Conservation (phyloP, 768 basidiomycete genomes). For the Gymnopilus dilepis region DNA sequence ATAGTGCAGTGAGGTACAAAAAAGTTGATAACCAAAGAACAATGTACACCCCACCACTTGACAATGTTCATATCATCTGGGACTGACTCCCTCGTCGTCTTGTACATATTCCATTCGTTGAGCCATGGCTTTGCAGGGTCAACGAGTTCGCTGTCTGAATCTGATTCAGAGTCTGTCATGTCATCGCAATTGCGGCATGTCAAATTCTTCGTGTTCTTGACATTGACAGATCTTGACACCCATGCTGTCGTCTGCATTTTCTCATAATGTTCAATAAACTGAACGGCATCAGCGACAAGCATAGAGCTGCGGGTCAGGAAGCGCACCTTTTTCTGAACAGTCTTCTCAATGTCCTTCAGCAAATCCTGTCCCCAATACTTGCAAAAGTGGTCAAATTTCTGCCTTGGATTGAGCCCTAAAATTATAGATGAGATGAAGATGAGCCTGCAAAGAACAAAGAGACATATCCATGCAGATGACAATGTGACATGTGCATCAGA, state of each 20-base stretch:
- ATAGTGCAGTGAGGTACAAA: not conserved
- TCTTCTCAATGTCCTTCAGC: not conserved
- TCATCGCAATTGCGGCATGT: not conserved
- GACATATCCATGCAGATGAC: conserved; percentile 30
- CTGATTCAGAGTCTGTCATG: conserved; percentile 5
- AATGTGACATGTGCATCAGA: conserved; percentile 35
- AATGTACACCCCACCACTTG: conserved; percentile 41
- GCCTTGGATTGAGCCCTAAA: conserved; percentile 7
- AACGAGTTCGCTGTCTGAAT: not conserved
- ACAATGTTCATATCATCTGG: conserved; percentile 26
- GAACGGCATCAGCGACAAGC: not conserved
- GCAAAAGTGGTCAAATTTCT: conserved; percentile 17
- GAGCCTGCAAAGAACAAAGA: not conserved
- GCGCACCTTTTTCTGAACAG: conserved; percentile 16
- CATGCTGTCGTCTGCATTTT: not conserved
- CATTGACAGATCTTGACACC: not conserved
- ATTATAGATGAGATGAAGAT: not conserved
- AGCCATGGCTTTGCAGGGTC: conserved; percentile 4
- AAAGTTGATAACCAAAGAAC: not conserved
- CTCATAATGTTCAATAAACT: conserved; percentile 16
- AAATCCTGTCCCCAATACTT: conserved; percentile 13
- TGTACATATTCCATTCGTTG: not conserved
- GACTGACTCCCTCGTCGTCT: conserved; percentile 12
- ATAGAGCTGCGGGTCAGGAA: no score
- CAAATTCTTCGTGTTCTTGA: not conserved